A percentile compares a stretch with the other conserved stretches of the same genome.
Evolutionary conservation across 805 yeast genomes (phyloP).

Genomic region (Blastobotrys robertii): DNA sequence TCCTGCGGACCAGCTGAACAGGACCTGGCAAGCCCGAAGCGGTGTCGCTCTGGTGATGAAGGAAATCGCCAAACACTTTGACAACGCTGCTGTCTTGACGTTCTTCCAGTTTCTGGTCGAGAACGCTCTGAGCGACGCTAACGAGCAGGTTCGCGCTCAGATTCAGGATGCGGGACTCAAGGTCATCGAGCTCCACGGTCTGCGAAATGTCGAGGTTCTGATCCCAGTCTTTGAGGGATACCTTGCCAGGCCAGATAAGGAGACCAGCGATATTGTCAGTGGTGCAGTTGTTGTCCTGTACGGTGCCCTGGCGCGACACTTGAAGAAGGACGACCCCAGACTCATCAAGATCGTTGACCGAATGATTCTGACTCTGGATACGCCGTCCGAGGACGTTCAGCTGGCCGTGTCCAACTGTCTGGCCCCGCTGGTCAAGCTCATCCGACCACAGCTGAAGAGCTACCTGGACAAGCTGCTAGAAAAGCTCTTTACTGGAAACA

Average conservation of each 20-base stretch:
- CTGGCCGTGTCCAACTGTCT: conserved; percentile 78
- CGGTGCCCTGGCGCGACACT: conserved; percentile 85
- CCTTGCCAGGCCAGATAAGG: conserved; percentile 30
- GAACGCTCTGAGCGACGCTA: conserved; percentile 64
- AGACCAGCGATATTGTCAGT: conserved; percentile 50
- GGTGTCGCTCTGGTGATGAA: conserved; percentile 67
- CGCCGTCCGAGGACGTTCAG: conserved; percentile 87
- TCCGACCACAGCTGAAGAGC: conserved; percentile 32
- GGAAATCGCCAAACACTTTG: conserved; percentile 41
- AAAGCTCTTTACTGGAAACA: conserved; percentile 45
- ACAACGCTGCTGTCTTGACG: conserved; percentile 34
- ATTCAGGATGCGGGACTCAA: conserved; percentile 83
- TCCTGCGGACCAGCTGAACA: conserved; percentile 39
- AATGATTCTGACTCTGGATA: conserved; percentile 62
- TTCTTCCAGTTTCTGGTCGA: conserved; percentile 57
- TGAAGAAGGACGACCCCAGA: conserved; percentile 68
- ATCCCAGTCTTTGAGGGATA: conserved; percentile 74
- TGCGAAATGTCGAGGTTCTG: conserved; percentile 54
- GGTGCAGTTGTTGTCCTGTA: conserved; percentile 80
- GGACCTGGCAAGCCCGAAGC: conserved; percentile 76
- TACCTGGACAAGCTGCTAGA: conserved; percentile 52
- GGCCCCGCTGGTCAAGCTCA: conserved; percentile 66
- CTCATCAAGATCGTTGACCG: conserved; percentile 54
- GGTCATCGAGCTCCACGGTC: conserved; percentile 57
- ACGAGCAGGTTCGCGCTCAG: conserved; percentile 64